phyloP scores from a whole-genome alignment of 345 rosid species.

The Aurinia saxatilis region DNA sequence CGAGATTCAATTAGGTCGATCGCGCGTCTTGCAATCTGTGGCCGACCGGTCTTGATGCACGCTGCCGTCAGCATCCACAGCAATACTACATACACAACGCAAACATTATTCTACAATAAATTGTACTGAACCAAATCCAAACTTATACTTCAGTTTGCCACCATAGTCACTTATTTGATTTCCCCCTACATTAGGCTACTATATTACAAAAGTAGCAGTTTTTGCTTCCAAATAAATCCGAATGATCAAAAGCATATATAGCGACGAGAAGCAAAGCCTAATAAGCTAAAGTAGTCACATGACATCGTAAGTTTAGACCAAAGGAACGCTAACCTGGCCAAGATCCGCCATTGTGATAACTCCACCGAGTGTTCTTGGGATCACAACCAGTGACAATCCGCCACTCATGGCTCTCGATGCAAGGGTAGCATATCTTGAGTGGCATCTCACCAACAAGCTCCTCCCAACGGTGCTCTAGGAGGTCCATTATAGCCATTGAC shows the following conservation, averaged over 20 bases:
- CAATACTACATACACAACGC: conserved; percentile 35
- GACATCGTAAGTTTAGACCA: background rate
- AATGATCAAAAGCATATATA: too few species aligned
- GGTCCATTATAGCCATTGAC: conserved; percentile 67
- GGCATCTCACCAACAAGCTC: conserved; percentile 68
- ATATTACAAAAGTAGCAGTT: too few species aligned
- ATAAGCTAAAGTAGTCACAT: too few species aligned
- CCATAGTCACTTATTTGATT: too few species aligned
- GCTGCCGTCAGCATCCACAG: conserved; percentile 63
- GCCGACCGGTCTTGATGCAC: conserved; percentile 60
- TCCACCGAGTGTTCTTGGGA: conserved; percentile 62
- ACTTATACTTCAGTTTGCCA: too few species aligned
- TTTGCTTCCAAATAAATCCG: too few species aligned
- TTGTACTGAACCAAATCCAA: too few species aligned
- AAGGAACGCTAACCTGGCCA: conserved; percentile 49
- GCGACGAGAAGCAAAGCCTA: too few species aligned
- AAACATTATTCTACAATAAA: too few species aligned
- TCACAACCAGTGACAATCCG: conserved; percentile 54
- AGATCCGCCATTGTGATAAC: conserved; percentile 64
- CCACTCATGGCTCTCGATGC: conserved; percentile 57
- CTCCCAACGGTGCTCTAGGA: conserved; percentile 56
- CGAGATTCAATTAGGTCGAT: conserved; percentile 46
- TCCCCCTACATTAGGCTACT: too few species aligned
- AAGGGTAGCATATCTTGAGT: conserved; percentile 48
- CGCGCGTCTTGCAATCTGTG: conserved; percentile 57